Conservation (phyloP, 2,329 filamentous ascomycete genomes). For the Alternaria arborescens region DNA sequence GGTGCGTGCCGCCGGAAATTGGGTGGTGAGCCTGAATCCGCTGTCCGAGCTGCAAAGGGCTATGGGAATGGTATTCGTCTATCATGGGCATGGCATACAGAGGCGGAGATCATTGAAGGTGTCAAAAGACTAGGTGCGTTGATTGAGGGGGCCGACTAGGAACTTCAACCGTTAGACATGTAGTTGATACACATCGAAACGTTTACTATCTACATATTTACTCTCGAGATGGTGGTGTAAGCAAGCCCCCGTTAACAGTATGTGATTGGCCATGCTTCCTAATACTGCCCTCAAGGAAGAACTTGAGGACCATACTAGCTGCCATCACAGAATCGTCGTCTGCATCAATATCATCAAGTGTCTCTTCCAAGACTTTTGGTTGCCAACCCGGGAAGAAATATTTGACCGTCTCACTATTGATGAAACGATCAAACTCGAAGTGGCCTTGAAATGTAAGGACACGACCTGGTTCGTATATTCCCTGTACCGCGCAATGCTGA, state of each 20-base stretch:
- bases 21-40: slow-evolving; percentile 29
- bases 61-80: slow-evolving; percentile 24
- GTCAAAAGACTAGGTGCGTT: slow-evolving; percentile 18
- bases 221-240: slow-evolving; percentile 19
- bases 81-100: slow-evolving; percentile 26
- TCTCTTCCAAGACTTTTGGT: slow-evolving; percentile 25
- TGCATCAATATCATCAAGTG: slow-evolving; percentile 29
- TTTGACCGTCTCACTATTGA: slow-evolving; percentile 52
- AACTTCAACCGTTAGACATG: not conserved
- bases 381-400: slow-evolving; percentile 46
- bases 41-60: slow-evolving; percentile 12
- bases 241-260: slow-evolving; percentile 22
- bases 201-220: not conserved
- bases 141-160: not conserved
- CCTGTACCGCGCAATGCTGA: slow-evolving; percentile 51
- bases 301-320: slow-evolving; percentile 46
- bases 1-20: slow-evolving; percentile 38
- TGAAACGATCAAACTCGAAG: slow-evolving; percentile 56
- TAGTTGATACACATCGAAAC: not conserved
- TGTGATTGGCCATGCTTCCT: not conserved
- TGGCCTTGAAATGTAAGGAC: slow-evolving; percentile 56
- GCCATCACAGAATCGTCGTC: slow-evolving; percentile 43
- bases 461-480: slow-evolving; percentile 50
- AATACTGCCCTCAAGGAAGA: slow-evolving; percentile 35
- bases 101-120: slow-evolving; percentile 22